Base-by-base conservation (phyloP, 306 rosid genomes). In the Prunus padus region DNA sequence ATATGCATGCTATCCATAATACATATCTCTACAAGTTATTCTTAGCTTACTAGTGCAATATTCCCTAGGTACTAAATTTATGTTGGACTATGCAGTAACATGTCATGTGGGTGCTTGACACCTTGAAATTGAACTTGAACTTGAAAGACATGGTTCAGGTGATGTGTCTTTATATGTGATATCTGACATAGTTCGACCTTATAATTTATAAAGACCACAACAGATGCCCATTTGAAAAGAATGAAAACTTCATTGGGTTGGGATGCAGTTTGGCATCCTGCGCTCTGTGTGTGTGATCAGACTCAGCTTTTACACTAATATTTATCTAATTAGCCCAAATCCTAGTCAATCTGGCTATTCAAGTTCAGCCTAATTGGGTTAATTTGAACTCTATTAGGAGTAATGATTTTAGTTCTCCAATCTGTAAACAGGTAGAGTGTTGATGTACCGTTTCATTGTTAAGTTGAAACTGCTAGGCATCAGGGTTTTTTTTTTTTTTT, bases 391-490 rank as follows among this genome's bases (percentile, higher is more conserved):
- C 45, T 30, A 4, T 63, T 0, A 31, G 5, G n/a, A 55, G 61
- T 55, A 55, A n/a, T 55, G 23, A n/a, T 20, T 55, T 30, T 63
- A 18, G 67, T 16, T 63, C 2, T n/a, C 23, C 23, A 31, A 63
- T 16, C 13, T 30, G 45, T 6, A 63, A 31, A 30, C 42, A 31
- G 22, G 67, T 63, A 15, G 67, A 18, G 8, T 28, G 67, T 37
- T 63, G 46, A 30, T 63, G 25, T 16, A 67, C 71, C 63, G 66
- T 60, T 67, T 23, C 65, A 72, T 10, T 12, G 11, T 55, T 40
- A 47, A 57, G 28, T 47, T 57, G 4, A 33, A 64, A 65, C 46
- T 60, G 14, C 25, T 64, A 16, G 50, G 54, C 31, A 9, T 69
- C 4, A n/a, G 5, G 31, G 65, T 3, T 56, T 14, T 2, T 31